phyloP scores from a whole-genome alignment of 176 grass and related monocot species.

The Avena eriantha region DNA sequence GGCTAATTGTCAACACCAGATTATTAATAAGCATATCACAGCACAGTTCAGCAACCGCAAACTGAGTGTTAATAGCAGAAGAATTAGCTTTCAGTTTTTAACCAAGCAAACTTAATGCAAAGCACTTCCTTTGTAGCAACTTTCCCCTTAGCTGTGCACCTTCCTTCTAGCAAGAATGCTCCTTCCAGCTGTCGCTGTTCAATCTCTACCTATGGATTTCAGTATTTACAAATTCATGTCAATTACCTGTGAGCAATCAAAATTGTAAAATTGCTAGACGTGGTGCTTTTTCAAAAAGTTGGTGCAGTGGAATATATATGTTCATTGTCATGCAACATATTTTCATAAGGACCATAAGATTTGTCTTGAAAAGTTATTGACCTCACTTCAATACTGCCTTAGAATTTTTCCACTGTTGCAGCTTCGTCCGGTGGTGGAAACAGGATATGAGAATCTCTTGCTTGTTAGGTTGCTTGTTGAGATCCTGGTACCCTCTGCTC shows the following conservation, averaged over 20 bases:
- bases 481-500: conserved; percentile 59
- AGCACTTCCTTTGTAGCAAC: not conserved
- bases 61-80: not conserved
- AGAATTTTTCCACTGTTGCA: conserved; percentile 43
- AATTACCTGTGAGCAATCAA: not conserved
- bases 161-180: not conserved
- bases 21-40: not conserved
- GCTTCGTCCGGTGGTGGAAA: conserved; percentile 94
- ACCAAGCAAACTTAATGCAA: conserved; percentile 1
- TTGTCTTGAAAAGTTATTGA: conserved; percentile 3
- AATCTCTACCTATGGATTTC: not conserved
- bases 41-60: not conserved
- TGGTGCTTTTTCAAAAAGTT: not conserved
- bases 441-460: conserved; percentile 93
- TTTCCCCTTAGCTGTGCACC: not conserved
- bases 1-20: not conserved
- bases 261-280: not conserved
- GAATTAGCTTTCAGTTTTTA: not conserved
- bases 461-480: conserved; percentile 94
- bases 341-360: conserved; percentile 7
- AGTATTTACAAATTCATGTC: not conserved
- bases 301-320: not conserved
- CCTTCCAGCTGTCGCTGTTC: not conserved
- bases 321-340: not conserved
- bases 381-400: conserved; percentile 13